Evolutionary conservation across 2,329 filamentous ascomycete genomes (phyloP).

Genomic region (Sporothrix sp.): DNA sequence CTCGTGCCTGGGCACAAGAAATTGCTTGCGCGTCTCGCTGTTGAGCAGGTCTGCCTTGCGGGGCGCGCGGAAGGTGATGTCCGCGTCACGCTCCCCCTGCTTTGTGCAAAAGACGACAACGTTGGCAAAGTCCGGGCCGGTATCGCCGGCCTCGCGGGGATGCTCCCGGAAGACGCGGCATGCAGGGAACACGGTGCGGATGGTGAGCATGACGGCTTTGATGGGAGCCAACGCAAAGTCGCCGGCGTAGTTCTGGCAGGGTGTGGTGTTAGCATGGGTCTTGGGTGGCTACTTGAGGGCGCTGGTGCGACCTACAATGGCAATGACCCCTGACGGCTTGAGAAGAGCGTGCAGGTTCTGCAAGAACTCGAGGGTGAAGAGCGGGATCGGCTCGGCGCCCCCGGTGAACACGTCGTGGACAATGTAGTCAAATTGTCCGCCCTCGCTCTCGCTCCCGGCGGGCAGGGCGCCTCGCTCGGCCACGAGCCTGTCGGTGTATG

Average conservation of each 20-base stretch:
- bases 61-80: constrained; percentile 52
- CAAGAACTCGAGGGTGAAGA: constrained; percentile 85
- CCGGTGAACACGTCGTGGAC: constrained; percentile 97
- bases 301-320: constrained; percentile 72
- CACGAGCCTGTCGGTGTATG: constrained; percentile 46
- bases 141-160: constrained; percentile 39
- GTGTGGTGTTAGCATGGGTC: not conserved
- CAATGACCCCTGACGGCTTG: constrained; percentile 69
- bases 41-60: constrained; percentile 57
- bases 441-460: no score
- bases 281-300: no score
- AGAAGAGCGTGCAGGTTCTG: constrained; percentile 60
- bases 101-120: constrained; percentile 93
- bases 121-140: constrained; percentile 73
- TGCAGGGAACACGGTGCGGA: constrained; percentile 70
- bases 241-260: constrained; percentile 76
- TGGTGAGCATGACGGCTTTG: constrained; percentile 70
- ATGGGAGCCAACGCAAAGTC: constrained; percentile 71
- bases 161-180: constrained; percentile 87
- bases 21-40: constrained; percentile 59
- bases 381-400: constrained; percentile 75
- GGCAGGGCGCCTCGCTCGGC: no score
- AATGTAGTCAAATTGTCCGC: constrained; percentile 71
- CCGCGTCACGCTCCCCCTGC: constrained; percentile 31
- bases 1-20: constrained; percentile 64